Conservation (phyloP, 352 stramenopile species). For the Thalassiosira livingstoniorum region DNA sequence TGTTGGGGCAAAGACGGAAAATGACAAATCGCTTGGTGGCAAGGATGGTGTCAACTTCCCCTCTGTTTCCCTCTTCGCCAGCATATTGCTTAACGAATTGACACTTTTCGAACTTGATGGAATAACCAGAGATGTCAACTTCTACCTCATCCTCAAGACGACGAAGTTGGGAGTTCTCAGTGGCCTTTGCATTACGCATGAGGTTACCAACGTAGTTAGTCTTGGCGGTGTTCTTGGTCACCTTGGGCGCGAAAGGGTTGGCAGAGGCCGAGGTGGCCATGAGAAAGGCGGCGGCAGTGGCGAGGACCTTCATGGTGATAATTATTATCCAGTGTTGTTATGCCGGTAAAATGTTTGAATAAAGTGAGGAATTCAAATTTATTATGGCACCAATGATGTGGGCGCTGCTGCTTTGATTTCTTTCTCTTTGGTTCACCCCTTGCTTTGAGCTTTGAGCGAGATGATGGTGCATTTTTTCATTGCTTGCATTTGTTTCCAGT, state of each 20-base stretch:
- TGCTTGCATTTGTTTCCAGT: too few species aligned
- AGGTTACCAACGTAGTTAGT: constrained; percentile 59
- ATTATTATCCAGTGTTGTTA: not conserved
- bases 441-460: too few species aligned
- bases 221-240: constrained; percentile 54
- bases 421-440: too few species aligned
- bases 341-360: not conserved
- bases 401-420: too few species aligned
- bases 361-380: too few species aligned
- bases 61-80: constrained; percentile 55
- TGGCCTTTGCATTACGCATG: constrained; percentile 41
- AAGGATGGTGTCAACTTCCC: constrained; percentile 20
- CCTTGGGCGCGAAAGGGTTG: constrained; percentile 57
- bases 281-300: constrained; percentile 11
- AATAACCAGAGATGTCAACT: constrained; percentile 75
- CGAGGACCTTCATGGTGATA: constrained; percentile 23
- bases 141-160: constrained; percentile 60
- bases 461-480: too few species aligned
- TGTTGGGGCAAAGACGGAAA: constrained; percentile 53
- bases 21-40: constrained; percentile 50
- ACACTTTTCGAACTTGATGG: constrained; percentile 68
- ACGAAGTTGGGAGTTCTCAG: constrained; percentile 44
- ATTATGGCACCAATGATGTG: too few species aligned
- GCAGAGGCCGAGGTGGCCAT: constrained; percentile 25
- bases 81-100: constrained; percentile 80